A percentile compares a stretch with the other conserved stretches of the same genome.
Evolutionary conservation across 2,329 filamentous ascomycete genomes (phyloP).

Genomic region (Calonectria montana): DNA sequence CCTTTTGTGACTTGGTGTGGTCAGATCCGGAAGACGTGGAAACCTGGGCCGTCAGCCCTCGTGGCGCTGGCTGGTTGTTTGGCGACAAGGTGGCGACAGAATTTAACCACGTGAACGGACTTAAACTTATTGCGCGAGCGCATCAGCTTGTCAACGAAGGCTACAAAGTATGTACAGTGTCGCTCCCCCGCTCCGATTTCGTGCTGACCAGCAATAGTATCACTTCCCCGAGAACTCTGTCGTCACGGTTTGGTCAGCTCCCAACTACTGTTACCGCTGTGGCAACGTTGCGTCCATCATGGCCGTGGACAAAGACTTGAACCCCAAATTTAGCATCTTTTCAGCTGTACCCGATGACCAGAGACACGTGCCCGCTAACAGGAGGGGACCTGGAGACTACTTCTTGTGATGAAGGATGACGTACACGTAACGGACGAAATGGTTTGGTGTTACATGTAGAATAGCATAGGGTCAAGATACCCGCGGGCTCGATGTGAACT

Average conservation of each 20-base stretch:
- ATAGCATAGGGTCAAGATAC: conserved; percentile 57
- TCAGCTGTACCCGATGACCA: conserved; percentile 88
- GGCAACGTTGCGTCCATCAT: conserved; percentile 98
- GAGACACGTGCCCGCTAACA: conserved; percentile 80
- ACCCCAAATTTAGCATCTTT: conserved; percentile 94
- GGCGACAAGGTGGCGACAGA: conserved; percentile 97
- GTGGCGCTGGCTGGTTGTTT: conserved; percentile 98
- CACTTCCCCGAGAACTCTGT: conserved; percentile 96
- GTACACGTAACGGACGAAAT: conserved; percentile 40
- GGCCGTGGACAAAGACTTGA: conserved; percentile 85
- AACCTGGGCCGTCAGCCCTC: conserved; percentile 93
- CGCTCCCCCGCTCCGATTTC: neutral
- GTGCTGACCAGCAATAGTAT: conserved; percentile 66
- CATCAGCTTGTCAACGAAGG: conserved; percentile 99
- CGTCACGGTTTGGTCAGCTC: conserved; percentile 97
- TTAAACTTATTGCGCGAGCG: conserved; percentile 95
- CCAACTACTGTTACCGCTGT: conserved; percentile 95
- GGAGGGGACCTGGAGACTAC: conserved; percentile 76
- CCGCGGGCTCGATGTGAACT: conserved; percentile 49
- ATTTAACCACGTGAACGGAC: conserved; percentile 95
- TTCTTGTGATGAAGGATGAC: conserved; percentile 64
- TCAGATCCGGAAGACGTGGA: conserved; percentile 97
- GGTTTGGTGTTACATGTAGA: conserved; percentile 52
- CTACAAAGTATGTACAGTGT: conserved; percentile 77
- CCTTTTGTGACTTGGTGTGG: conserved; percentile 98